Evolutionary conservation across 805 yeast genomes (phyloP).

Genomic region (Nakazawaea ambrosiae): DNA sequence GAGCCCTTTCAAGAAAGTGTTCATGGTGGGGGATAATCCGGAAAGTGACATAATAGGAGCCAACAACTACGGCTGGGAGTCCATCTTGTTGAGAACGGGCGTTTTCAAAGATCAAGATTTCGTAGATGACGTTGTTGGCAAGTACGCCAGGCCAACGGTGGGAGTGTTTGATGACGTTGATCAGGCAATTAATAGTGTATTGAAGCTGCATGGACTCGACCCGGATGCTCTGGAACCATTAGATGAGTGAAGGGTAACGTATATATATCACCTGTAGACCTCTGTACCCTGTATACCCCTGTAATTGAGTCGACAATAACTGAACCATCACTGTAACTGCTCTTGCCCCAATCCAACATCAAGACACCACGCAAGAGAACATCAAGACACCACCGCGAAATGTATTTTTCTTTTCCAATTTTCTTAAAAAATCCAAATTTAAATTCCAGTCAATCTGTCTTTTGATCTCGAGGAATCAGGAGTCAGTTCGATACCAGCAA

Average conservation of each 20-base stretch:
- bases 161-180: conserved; percentile 45
- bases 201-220: conserved; percentile 13
- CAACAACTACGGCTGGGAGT: conserved; percentile 79
- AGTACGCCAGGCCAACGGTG: conserved; percentile 35
- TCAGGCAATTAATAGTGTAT: conserved; percentile 31
- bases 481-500: neutral
- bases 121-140: conserved; percentile 17
- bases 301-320: too few species aligned
- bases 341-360: too few species aligned
- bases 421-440: too few species aligned
- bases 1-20: conserved; percentile 55
- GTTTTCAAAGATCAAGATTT: conserved; percentile 65
- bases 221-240: neutral
- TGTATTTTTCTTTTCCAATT: too few species aligned
- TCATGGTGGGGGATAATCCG: conserved; percentile 97
- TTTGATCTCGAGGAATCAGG: too few species aligned
- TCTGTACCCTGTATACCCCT: too few species aligned
- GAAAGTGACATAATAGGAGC: conserved; percentile 91
- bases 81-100: conserved; percentile 80
- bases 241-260: too few species aligned
- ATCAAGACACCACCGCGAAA: too few species aligned
- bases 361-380: too few species aligned
- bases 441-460: too few species aligned
- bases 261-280: too few species aligned
- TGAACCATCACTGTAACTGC: too few species aligned